Base-by-base conservation (phyloP, 148 eudicot genomes). In the Spergularia marina region DNA sequence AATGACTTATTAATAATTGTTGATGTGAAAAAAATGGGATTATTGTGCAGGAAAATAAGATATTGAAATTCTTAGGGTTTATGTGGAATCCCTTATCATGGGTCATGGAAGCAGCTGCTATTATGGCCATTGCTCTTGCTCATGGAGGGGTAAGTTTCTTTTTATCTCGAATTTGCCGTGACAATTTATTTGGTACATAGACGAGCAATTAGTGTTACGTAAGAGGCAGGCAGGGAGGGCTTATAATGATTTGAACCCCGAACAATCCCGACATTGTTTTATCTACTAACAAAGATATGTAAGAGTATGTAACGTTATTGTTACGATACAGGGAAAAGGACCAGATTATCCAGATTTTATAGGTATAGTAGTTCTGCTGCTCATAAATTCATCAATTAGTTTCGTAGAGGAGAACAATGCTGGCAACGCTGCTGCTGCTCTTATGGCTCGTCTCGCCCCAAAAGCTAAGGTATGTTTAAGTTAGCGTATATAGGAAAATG, bases 51-150 rank as follows among this genome's bases (percentile, higher is more conserved):
- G 86, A 84, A 73, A 84, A 70, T 55, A 84, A 84, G 44, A 40
- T 84, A 53, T 49, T 84, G 23, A 82, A 84, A 62, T 84, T 84
- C 68, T 71, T 84, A 10, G 84, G 84, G 64, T 84, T 84, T 70
- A 84, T 84, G 87, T 84, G 87, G 87, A 82, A 84, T 67, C 84
- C 87, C 25, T 52, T 90, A 12, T 88, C 92, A 74, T 90, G 95
- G 95, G 96, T 91, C 55, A 91, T 91, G 96, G 96, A 91, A 79
- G 84, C 83, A 23, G 87, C 84, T 61, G 87, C 87, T 72, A 25
- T 84, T 23, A 84, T 84, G 87, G 84, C 87, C 58, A 84, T 84
- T 73, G 87, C 78, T 73, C 84, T 84, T 79, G 87, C 87, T 44
- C 83, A 84, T 76, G 87, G 87, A 55, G 84, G 83, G 70, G 82